Conservation (phyloP, 2,329 filamentous ascomycete species). For the Aspergillus tamarii region DNA sequence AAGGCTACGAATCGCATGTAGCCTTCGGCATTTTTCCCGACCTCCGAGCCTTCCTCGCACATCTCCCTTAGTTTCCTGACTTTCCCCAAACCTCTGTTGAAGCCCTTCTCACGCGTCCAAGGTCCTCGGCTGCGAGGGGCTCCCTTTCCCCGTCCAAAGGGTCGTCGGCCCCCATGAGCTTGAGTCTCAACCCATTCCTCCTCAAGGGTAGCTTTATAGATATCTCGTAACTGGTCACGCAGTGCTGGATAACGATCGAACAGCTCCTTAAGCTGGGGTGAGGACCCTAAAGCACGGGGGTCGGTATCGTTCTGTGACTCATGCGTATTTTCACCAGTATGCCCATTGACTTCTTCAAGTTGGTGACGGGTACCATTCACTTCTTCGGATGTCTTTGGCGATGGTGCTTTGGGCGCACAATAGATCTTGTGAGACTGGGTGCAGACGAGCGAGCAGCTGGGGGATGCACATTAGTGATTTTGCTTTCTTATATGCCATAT, state of each 20-base stretch:
- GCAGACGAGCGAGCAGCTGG: conserved; percentile 52
- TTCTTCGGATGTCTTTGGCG: conserved; percentile 19
- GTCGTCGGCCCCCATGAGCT: conserved; percentile 26
- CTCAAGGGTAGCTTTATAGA: conserved; percentile 45
- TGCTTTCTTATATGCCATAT: background rate
- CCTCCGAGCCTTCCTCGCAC: conserved; percentile 39
- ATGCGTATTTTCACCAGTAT: conserved; percentile 10
- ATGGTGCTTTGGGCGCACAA: conserved; percentile 38
- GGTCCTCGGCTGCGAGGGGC: conserved; percentile 35
- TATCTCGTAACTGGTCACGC: conserved; percentile 44
- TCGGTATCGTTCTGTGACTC: conserved; percentile 12
- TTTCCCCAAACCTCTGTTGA: conserved; percentile 45
- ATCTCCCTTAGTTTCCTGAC: conserved; percentile 41
- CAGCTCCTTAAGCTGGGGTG: conserved; percentile 40
- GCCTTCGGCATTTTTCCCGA: conserved; percentile 36
- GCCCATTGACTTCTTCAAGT: conserved; percentile 14
- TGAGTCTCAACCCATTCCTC: conserved; percentile 45
- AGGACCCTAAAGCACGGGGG: conserved; percentile 27
- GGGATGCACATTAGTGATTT: background rate
- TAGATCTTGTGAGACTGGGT: conserved; percentile 49
- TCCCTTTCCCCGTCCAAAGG: conserved; percentile 31
- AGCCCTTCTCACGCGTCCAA: conserved; percentile 48
- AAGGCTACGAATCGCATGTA: conserved; percentile 43
- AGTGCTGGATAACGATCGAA: conserved; percentile 44
- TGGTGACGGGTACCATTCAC: conserved; percentile 12